These are phyloP conservation scores for Psilocybe tampanensis DNA, from an alignment of 768 basidiomycete species.

Conservation along the genomic window DNA sequence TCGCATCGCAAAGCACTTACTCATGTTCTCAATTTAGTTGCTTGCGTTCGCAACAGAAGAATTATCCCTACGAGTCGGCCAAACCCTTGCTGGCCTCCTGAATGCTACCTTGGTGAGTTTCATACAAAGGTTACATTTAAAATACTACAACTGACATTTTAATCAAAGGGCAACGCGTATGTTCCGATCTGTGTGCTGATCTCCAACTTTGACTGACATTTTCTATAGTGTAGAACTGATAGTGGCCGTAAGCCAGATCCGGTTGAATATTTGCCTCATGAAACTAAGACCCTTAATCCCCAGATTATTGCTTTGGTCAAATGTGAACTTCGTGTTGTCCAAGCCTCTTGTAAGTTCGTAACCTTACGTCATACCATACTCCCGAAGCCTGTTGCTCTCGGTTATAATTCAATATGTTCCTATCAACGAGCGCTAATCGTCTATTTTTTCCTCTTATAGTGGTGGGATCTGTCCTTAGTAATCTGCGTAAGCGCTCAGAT, in stretches of 20 bases:
- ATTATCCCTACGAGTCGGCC: slow-evolving; percentile 77
- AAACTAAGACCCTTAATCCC: slow-evolving; percentile 2
- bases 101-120: slow-evolving; percentile 78
- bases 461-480: slow-evolving; percentile 86
- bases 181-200: slow-evolving; percentile 11
- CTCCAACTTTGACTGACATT: slow-evolving; percentile 16
- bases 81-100: slow-evolving; percentile 80
- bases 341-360: slow-evolving; percentile 68
- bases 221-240: slow-evolving; percentile 64
- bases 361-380: slow-evolving; percentile 4
- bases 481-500: slow-evolving; percentile 59
- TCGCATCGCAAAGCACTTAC: background rate
- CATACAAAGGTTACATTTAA: background rate
- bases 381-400: slow-evolving; percentile 6
- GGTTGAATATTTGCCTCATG: background rate
- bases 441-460: slow-evolving; percentile 44
- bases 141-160: slow-evolving; percentile 4
- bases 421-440: background rate
- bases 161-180: slow-evolving; percentile 52
- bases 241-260: slow-evolving; percentile 60
- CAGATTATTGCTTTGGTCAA: slow-evolving; percentile 52
- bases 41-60: slow-evolving; percentile 88
- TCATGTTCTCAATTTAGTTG: slow-evolving; percentile 44
- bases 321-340: slow-evolving; percentile 73
- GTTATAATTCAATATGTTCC: background rate